Evolutionary conservation across 1,139 yeast species (phyloP).

Genomic region (Scheffersomyces stambukii): DNA sequence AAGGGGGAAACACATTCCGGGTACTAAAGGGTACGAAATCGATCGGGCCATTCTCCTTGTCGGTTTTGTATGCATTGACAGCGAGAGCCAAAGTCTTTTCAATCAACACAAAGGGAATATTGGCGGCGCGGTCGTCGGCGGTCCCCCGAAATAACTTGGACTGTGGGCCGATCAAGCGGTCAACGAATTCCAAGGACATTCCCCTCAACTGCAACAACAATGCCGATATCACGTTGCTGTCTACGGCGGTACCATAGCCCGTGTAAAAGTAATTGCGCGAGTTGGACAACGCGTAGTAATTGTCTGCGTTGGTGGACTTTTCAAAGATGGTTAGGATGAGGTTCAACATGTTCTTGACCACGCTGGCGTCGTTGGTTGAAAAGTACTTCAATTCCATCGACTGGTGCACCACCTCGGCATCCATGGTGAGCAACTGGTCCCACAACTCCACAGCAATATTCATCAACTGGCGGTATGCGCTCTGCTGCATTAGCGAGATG

Average conservation of each 20-base stretch:
- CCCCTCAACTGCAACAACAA: conserved; percentile 39
- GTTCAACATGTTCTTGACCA: conserved; percentile 37
- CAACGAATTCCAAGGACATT: conserved; percentile 33
- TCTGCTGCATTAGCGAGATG: conserved; percentile 43
- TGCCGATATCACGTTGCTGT: conserved; percentile 20
- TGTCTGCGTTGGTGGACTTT: conserved; percentile 28
- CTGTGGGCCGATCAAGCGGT: conserved; percentile 21
- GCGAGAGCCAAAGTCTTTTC: conserved; percentile 35
- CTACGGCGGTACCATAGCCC: conserved; percentile 19
- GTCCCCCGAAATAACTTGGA: conserved; percentile 8
- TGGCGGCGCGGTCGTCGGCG: conserved; percentile 11
- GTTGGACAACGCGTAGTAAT: conserved; percentile 19
- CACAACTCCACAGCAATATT: conserved; percentile 20
- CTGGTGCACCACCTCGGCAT: conserved; percentile 18
- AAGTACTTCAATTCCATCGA: conserved; percentile 34
- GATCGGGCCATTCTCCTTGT: conserved; percentile 21
- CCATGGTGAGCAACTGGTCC: conserved; percentile 16
- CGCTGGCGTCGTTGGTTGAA: conserved; percentile 28
- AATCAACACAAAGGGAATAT: conserved; percentile 26
- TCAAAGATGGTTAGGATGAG: conserved; percentile 39
- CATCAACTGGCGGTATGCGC: conserved; percentile 32
- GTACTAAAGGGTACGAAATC: conserved; percentile 43
- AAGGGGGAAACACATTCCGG: conserved; percentile 48
- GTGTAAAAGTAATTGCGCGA: conserved; percentile 22
- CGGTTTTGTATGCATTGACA: conserved; percentile 25